A percentile compares a stretch with the other conserved stretches of the same genome.
Evolutionary conservation across 2,329 filamentous ascomycete species (phyloP).

Genomic region (Botrytis fabae): DNA sequence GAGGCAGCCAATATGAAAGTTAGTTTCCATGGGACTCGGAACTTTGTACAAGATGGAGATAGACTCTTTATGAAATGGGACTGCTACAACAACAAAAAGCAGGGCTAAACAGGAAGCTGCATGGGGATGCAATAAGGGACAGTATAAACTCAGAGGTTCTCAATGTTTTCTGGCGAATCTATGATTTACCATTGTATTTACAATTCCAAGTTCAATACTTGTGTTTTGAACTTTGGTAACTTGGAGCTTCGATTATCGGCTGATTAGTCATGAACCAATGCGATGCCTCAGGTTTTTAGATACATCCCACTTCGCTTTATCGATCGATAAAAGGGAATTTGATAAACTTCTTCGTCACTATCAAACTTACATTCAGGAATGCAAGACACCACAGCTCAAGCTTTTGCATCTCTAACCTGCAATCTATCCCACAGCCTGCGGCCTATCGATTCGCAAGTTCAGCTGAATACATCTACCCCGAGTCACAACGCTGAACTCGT

Average conservation of each 20-base stretch:
- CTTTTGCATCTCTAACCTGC: neutral
- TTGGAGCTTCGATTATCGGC: neutral
- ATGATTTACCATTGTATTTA: neutral
- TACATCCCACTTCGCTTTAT: neutral
- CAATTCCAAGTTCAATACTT: neutral
- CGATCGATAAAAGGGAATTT: conserved; percentile 9
- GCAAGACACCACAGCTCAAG: neutral
- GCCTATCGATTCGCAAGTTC: neutral
- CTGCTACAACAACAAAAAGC: no score
- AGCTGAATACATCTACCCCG: neutral
- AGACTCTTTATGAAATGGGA: neutral
- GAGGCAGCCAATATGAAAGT: neutral
- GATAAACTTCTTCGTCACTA: neutral
- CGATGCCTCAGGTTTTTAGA: neutral
- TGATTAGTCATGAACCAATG: neutral
- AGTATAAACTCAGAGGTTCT: no score
- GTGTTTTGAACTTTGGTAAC: neutral
- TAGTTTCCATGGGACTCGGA: neutral
- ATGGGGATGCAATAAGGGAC: neutral
- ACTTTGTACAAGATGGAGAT: neutral
- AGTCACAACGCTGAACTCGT: neutral
- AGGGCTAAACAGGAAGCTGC: no score
- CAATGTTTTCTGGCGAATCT: neutral
- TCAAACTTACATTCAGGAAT: neutral
- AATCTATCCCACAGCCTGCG: neutral